Evolutionary conservation across 257 asterid species (phyloP).

Genomic region (Lycium barbarum): DNA sequence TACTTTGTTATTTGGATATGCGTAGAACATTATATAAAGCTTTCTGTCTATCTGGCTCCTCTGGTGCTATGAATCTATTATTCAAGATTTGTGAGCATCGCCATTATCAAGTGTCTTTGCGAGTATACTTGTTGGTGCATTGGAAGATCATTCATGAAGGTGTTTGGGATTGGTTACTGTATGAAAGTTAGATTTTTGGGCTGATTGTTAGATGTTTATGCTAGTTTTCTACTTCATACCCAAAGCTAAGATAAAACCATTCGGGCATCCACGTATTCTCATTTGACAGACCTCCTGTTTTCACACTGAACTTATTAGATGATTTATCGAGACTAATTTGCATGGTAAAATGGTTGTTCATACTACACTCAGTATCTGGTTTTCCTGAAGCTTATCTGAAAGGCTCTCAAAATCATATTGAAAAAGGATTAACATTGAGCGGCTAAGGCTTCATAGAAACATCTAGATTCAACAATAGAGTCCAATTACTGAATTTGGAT

Average conservation of each 20-base stretch:
- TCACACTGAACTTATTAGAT: neutral
- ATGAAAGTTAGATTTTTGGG: neutral
- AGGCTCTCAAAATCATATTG: neutral
- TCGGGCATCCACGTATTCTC: neutral
- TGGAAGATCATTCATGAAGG: neutral
- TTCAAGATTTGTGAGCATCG: neutral
- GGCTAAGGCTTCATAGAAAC: neutral
- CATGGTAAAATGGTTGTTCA: neutral
- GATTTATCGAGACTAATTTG: neutral
- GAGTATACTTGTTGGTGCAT: neutral
- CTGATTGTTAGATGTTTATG: neutral
- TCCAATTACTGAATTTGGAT: neutral
- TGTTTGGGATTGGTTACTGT: neutral
- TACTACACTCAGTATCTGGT: neutral
- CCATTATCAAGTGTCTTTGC: neutral
- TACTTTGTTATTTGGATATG: neutral
- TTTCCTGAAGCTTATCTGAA: neutral
- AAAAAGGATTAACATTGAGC: neutral
- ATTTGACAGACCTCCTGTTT: neutral
- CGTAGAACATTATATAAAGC: neutral
- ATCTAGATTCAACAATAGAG: neutral
- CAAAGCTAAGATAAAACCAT: neutral
- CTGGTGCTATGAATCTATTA: neutral
- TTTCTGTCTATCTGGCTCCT: neutral
- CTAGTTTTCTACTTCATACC: neutral